phyloP scores from a whole-genome alignment of 257 asterid genomes.

The Solanum medicagineum region DNA sequence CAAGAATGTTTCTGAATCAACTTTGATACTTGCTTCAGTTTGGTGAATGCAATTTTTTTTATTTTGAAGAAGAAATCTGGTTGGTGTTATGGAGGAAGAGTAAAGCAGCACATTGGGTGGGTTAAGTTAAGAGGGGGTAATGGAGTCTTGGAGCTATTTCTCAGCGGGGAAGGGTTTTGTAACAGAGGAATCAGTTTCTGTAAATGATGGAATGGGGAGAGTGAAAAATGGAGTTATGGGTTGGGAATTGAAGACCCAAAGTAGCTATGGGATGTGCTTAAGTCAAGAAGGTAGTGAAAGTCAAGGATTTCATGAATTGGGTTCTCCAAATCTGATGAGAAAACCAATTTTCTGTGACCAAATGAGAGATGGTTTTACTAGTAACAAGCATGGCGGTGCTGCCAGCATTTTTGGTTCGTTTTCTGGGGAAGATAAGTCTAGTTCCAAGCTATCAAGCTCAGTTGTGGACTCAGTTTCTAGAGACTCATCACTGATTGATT shows the following conservation, averaged over 20 bases:
- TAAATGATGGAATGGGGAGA: conserved; percentile 6
- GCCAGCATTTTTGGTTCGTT: neutral
- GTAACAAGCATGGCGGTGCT: neutral
- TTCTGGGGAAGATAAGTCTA: conserved; percentile 16
- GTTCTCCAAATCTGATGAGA: conserved; percentile 7
- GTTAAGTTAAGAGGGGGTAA: neutral
- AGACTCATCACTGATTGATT: conserved; percentile 24
- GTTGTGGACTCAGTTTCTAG: conserved; percentile 6
- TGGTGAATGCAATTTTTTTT: neutral
- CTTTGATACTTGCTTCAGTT: neutral
- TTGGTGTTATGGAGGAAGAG: neutral
- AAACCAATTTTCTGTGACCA: conserved; percentile 6
- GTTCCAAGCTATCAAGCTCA: conserved; percentile 19
- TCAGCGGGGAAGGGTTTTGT: conserved; percentile 12
- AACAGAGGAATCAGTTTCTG: conserved; percentile 11
- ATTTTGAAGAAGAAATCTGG: neutral
- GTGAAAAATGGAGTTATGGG: conserved; percentile 5
- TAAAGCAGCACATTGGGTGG: neutral
- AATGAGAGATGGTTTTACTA: conserved; percentile 8
- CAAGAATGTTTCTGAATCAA: neutral
- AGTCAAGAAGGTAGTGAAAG: conserved; percentile 4
- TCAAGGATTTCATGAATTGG: conserved; percentile 14
- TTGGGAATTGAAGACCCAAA: conserved; percentile 14
- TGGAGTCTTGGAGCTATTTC: conserved; percentile 23
- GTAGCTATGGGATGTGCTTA: conserved; percentile 7